Percentiles rank a stretch among this genome's conserved stretches.
These are phyloP conservation scores for Epichloe gansuensis DNA, from an alignment of 2,329 filamentous ascomycete genomes.

Conservation along the genomic window DNA sequence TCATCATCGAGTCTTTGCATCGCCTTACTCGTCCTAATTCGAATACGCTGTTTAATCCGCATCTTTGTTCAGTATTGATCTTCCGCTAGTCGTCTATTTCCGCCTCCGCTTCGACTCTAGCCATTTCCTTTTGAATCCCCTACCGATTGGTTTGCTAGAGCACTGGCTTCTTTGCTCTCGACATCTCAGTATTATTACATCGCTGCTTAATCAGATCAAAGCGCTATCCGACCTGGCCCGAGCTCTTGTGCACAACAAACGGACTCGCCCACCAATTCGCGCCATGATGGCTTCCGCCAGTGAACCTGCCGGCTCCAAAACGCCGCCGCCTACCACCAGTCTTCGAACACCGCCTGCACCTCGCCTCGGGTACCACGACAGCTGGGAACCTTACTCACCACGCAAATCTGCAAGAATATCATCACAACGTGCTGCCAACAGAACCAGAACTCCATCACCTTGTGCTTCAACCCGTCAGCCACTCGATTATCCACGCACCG, in stretches of 20 bases:
- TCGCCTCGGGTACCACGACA: conserved; percentile 51
- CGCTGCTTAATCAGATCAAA: neutral
- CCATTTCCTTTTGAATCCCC: neutral
- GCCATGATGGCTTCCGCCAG: conserved; percentile 16
- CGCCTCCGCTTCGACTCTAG: neutral
- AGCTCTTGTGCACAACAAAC: neutral
- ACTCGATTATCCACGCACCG: conserved; percentile 19
- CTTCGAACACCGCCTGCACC: conserved; percentile 58
- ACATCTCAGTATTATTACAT: conserved; percentile 5
- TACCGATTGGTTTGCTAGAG: conserved; percentile 5
- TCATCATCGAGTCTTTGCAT: neutral
- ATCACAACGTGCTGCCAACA: conserved; percentile 35
- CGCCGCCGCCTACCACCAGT: conserved; percentile 46
- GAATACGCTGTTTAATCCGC: neutral
- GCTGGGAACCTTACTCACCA: conserved; percentile 60
- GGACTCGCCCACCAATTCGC: neutral
- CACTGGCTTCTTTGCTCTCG: conserved; percentile 8
- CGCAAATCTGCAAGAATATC: conserved; percentile 56
- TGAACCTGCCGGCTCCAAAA: conserved; percentile 17
- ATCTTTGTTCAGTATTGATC: conserved; percentile 4
- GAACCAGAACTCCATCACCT: conserved; percentile 49
- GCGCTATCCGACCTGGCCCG: neutral
- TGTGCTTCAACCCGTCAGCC: conserved; percentile 21
- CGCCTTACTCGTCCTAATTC: conserved; percentile 1
- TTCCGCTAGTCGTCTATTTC: neutral